Conservation (phyloP, 768 basidiomycete genomes). For the Mrakia blollopis region DNA sequence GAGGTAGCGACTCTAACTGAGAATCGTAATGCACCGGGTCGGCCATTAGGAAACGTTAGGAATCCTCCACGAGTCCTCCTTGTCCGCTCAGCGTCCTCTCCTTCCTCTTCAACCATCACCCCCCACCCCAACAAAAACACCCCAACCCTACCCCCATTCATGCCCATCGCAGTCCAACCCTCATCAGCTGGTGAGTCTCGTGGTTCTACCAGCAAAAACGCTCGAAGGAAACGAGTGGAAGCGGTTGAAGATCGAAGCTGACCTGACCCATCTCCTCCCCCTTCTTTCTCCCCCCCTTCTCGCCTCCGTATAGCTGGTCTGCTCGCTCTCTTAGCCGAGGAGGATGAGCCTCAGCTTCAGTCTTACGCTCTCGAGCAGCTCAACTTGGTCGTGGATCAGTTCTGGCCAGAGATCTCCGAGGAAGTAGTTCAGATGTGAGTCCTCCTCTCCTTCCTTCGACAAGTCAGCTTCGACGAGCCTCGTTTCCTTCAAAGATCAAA, state of each 20-base stretch:
- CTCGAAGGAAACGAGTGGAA: too few species aligned
- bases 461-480: too few species aligned
- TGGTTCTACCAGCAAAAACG: constrained; percentile 45
- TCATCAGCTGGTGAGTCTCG: constrained; percentile 49
- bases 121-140: constrained; percentile 42
- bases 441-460: constrained; percentile 29
- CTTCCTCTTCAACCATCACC: constrained; percentile 42
- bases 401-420: constrained; percentile 99
- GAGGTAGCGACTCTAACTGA: too few species aligned
- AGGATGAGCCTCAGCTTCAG: constrained; percentile 71
- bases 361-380: constrained; percentile 84
- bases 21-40: too few species aligned
- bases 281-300: neutral
- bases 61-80: too few species aligned
- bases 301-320: constrained; percentile 61
- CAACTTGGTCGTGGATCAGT: constrained; percentile 77
- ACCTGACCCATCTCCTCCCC: neutral
- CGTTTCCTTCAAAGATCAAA: too few species aligned
- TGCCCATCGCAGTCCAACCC: constrained; percentile 14
- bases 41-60: too few species aligned
- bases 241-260: neutral
- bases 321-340: constrained; percentile 81
- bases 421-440: constrained; percentile 80
- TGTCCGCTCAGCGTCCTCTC: neutral
- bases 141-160: constrained; percentile 53